Percentiles rank a stretch among this genome's conserved stretches.
Evolutionary conservation across 495 filamentous ascomycete genomes (phyloP).

Genomic region (Bacidia rubella): DNA sequence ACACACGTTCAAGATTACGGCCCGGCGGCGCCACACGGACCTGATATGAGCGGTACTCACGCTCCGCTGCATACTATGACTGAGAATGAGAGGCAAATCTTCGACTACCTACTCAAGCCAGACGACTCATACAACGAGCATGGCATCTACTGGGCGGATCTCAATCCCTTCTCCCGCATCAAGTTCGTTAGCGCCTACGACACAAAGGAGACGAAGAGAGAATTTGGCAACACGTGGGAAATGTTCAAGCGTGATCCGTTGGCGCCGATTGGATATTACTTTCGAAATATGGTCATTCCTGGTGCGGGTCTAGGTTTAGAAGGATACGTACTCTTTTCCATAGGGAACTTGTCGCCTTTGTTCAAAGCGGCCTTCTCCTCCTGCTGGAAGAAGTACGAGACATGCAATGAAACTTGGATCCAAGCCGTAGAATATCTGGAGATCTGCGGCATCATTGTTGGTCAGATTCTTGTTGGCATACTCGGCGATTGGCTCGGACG

Average conservation of each 20-base stretch:
- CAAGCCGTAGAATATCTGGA: slow-evolving; percentile 73
- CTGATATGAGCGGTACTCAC: slow-evolving; percentile 39
- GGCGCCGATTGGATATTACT: slow-evolving; percentile 66
- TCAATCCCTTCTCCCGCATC: slow-evolving; percentile 49
- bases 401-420: slow-evolving; percentile 62
- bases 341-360: slow-evolving; percentile 72
- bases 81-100: slow-evolving; percentile 53
- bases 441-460: slow-evolving; percentile 76
- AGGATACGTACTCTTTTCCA: slow-evolving; percentile 90
- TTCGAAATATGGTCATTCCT: slow-evolving; percentile 75
- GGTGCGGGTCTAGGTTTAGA: slow-evolving; percentile 81
- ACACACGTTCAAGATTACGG: slow-evolving; percentile 34
- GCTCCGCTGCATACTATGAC: slow-evolving; percentile 41
- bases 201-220: slow-evolving; percentile 45
- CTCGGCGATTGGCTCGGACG: slow-evolving; percentile 57
- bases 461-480: slow-evolving; percentile 64
- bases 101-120: slow-evolving; percentile 59
- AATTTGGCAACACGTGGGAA: slow-evolving; percentile 49
- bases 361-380: slow-evolving; percentile 51
- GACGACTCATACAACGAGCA: slow-evolving; percentile 68
- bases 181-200: slow-evolving; percentile 60
- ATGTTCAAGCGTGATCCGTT: slow-evolving; percentile 76
- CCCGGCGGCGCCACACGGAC: slow-evolving; percentile 39
- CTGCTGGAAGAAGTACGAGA: slow-evolving; percentile 55
- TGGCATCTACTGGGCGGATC: slow-evolving; percentile 84